Conservation (phyloP, 208 protist species). For the Wallacemonas sp. region DNA sequence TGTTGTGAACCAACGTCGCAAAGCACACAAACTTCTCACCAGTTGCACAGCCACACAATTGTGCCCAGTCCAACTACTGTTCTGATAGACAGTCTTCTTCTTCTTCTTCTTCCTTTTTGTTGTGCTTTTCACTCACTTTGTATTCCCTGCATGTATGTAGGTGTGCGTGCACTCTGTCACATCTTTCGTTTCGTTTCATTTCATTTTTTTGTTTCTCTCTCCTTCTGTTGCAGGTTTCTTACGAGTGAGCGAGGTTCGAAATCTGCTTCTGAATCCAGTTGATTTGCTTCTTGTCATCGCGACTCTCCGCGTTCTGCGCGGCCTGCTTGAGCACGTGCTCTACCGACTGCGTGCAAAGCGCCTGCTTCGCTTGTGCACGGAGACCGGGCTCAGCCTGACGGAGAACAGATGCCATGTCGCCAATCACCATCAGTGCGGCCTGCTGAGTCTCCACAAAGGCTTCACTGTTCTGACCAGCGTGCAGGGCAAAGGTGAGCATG, state of each 20-base stretch:
- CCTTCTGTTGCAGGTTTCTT: slow-evolving; percentile 13
- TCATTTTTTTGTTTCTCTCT: slow-evolving; percentile 5
- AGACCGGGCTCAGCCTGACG: slow-evolving; percentile 47
- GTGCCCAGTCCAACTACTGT: too few relatives aligned
- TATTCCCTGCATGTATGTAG: too few relatives aligned
- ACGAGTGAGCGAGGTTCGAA: slow-evolving; percentile 37
- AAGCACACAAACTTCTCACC: too few relatives aligned
- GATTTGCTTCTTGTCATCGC: slow-evolving; percentile 60
- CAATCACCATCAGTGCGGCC: slow-evolving; percentile 72
- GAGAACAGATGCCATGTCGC: slow-evolving; percentile 83
- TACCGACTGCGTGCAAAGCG: slow-evolving; percentile 54
- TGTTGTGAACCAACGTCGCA: too few relatives aligned
- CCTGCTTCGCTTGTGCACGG: slow-evolving; percentile 58
- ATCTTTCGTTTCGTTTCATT: background rate
- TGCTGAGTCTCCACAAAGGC: slow-evolving; percentile 62
- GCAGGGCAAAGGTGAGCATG: slow-evolving; percentile 73
- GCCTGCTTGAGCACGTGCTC: slow-evolving; percentile 36
- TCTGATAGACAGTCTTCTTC: too few relatives aligned
- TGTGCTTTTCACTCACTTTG: background rate
- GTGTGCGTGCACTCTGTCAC: background rate
- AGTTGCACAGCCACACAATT: too few relatives aligned
- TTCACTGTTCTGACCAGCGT: slow-evolving; percentile 44
- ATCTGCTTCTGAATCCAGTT: slow-evolving; percentile 72
- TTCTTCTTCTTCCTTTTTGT: background rate
- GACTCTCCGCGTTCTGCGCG: slow-evolving; percentile 20